Evolutionary conservation across 108 stramenopile genomes (phyloP), one percentile per base, ranked within the genome.

Genomic region (Stephanodiscus minutulus): DNA sequence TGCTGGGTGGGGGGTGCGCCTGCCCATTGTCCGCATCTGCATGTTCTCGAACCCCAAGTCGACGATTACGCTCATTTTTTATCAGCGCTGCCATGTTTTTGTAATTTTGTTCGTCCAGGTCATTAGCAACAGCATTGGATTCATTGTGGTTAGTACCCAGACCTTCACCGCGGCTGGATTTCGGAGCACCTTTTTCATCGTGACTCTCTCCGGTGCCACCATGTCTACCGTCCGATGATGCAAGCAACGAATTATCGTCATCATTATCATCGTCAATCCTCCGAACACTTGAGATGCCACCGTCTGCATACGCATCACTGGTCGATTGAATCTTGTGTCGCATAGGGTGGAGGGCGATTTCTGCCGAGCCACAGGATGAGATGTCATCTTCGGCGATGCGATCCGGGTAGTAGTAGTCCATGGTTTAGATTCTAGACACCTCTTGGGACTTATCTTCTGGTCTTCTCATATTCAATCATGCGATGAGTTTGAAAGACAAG

Each of bases 301-400:
- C 50, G 7, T 24, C 50, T 52, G 7, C 47, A 15, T 6, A 18
- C 47, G 47, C 47, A 18, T 6, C 47, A 18, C 2, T 15, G 47
- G n/a, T 48, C 50, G 50, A 20, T 18, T 24, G n/a, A 48, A 48
- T 3, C 47, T 48, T 48, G 39, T 46, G 39, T 36, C 12, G 10
- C 31, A 18, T 18, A 35, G 7, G 29, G 35, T 18, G n/a, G 31
- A 18, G n/a, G 59, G 2, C 67, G 50, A 68, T 55, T 55, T 68
- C 67, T 29, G 58, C 58, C 35, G 74, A 76, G 59, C 28, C 43
- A 68, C 20, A 46, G 28, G 75, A 64, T 63, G 59, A 35, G 46
- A 17, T 59, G 55, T 64, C 73, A 55, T 78, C 77, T 41, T 71
- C 77, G 60, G 66, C 64, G 58, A 78, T 78, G 48, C 70, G 70